These are phyloP conservation scores for Phytophthora podocarpi DNA, from an alignment of 352 stramenopile genomes.

Conservation along the genomic window DNA sequence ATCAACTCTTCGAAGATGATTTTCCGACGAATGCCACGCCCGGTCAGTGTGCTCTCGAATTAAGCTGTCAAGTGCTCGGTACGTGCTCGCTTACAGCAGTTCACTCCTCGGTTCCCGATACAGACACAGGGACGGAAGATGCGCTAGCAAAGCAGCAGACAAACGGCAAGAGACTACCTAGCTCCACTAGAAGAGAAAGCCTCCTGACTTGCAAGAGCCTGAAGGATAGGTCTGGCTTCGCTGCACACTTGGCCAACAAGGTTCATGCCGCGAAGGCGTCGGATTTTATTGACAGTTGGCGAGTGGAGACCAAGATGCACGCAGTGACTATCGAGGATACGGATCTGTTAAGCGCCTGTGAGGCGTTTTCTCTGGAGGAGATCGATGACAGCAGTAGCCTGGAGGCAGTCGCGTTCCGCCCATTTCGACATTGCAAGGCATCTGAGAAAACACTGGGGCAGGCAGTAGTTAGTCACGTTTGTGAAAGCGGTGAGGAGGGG, in stretches of 20 bases:
- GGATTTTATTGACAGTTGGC: conserved; percentile 72
- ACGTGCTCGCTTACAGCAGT: conserved; percentile 56
- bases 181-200: conserved; percentile 22
- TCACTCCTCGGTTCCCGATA: conserved; percentile 34
- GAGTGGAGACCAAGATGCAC: conserved; percentile 70
- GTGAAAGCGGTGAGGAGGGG: conserved; percentile 51
- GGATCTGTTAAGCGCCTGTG: conserved; percentile 34
- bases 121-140: conserved; percentile 18
- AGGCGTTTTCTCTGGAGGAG: conserved; percentile 59
- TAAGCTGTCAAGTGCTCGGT: conserved; percentile 70
- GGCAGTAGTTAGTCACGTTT: conserved; percentile 35
- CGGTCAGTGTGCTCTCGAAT: conserved; percentile 70
- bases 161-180: conserved; percentile 29
- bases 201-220: conserved; percentile 69
- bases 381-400: conserved; percentile 25
- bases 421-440: conserved; percentile 30
- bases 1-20: conserved; percentile 65
- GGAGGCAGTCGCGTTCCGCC: conserved; percentile 19
- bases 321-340: conserved; percentile 50
- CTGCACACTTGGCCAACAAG: conserved; percentile 72
- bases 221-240: conserved; percentile 67
- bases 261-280: conserved; percentile 62
- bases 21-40: conserved; percentile 75
- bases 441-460: conserved; percentile 26
- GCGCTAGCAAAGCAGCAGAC: conserved; percentile 6